These are phyloP conservation scores for Macroventuria anomochaeta DNA, from an alignment of 2,329 filamentous ascomycete genomes.

Conservation along the genomic window DNA sequence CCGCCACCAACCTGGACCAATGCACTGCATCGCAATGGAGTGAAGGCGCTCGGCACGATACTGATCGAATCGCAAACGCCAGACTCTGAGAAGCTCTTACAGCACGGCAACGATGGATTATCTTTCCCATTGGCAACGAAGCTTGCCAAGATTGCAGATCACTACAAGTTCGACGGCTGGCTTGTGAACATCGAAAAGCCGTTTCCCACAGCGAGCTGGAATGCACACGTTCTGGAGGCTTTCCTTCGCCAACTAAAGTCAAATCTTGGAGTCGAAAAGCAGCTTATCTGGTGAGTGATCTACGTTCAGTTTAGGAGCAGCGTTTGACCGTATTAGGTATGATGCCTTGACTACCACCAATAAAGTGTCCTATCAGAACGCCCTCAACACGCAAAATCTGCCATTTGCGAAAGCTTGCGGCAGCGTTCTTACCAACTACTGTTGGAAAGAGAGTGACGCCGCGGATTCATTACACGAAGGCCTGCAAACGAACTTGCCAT, in stretches of 20 bases:
- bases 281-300: slow-evolving; percentile 51
- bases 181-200: slow-evolving; percentile 56
- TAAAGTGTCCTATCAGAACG: slow-evolving; percentile 54
- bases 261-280: slow-evolving; percentile 35
- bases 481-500: slow-evolving; percentile 29
- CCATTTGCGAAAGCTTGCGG: slow-evolving; percentile 49
- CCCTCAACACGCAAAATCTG: slow-evolving; percentile 50
- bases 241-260: slow-evolving; percentile 50
- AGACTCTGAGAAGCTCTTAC: slow-evolving; percentile 41
- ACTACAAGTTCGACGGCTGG: slow-evolving; percentile 57
- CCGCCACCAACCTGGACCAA: slow-evolving; percentile 57
- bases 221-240: slow-evolving; percentile 35
- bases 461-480: slow-evolving; percentile 35
- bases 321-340: slow-evolving; percentile 45
- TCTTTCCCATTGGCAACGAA: slow-evolving; percentile 48
- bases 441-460: slow-evolving; percentile 47
- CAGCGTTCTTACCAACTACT: slow-evolving; percentile 55
- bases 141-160: slow-evolving; percentile 48
- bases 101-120: slow-evolving; percentile 17
- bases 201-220: slow-evolving; percentile 47
- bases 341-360: slow-evolving; percentile 54
- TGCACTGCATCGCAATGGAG: slow-evolving; percentile 55
- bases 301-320: neutral
- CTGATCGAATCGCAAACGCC: slow-evolving; percentile 52
- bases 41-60: slow-evolving; percentile 53